phyloP scores from a whole-genome alignment of 768 basidiomycete genomes.

The Clathrus columnatus region DNA sequence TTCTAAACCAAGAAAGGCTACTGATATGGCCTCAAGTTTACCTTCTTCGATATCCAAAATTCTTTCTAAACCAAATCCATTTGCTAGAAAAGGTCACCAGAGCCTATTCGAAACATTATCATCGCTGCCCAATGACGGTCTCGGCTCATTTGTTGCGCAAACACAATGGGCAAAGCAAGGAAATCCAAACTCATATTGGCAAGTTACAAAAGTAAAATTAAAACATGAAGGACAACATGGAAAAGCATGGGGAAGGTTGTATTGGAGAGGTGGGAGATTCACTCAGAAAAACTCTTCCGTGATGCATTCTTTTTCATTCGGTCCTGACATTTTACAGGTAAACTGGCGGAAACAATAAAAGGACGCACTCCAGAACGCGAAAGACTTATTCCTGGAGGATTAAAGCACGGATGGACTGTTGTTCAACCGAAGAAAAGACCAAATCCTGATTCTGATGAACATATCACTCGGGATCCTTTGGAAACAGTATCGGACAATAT shows the following conservation, averaged over 20 bases:
- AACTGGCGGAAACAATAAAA: constrained; percentile 3
- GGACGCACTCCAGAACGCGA: constrained; percentile 1
- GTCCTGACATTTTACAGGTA: background rate
- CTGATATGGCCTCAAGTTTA: constrained; percentile 3
- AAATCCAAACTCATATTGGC: constrained; percentile 64
- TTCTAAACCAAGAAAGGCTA: background rate
- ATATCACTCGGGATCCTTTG: background rate
- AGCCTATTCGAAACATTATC: constrained; percentile 62
- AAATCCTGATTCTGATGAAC: background rate
- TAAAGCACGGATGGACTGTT: constrained; percentile 58
- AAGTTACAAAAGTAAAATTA: constrained; percentile 59
- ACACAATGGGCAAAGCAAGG: constrained; percentile 63
- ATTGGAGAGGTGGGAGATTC: constrained; percentile 61
- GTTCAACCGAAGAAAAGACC: background rate
- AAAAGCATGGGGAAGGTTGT: constrained; percentile 72
- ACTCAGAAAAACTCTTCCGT: background rate
- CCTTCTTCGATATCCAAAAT: constrained; percentile 1
- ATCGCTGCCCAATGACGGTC: constrained; percentile 54
- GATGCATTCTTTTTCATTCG: background rate
- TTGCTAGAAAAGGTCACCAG: background rate
- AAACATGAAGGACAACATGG: constrained; percentile 70
- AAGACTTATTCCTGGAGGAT: constrained; percentile 46
- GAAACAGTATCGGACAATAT: no score
- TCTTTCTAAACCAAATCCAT: background rate
- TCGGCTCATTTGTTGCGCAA: constrained; percentile 64